A percentile compares a stretch with the other conserved stretches of the same genome.
Evolutionary conservation across 2,329 filamentous ascomycete species (phyloP).

Genomic region (Cytospora piceicola): DNA sequence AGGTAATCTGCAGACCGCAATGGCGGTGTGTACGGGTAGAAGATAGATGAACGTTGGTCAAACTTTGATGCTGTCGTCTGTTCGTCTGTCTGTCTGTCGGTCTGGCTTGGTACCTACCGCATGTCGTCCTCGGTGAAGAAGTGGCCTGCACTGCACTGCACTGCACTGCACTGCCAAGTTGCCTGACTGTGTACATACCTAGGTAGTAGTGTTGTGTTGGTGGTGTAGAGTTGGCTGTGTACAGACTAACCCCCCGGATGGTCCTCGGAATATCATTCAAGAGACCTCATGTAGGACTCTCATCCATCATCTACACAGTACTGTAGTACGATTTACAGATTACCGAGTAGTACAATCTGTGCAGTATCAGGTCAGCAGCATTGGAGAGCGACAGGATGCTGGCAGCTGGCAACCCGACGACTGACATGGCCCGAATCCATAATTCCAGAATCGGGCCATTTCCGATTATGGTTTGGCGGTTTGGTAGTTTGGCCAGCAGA

Average conservation of each 20-base stretch:
- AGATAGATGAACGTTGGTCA: slow-evolving; percentile 12
- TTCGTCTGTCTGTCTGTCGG: slow-evolving; percentile 10
- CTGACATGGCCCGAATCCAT: not conserved
- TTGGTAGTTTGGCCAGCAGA: not conserved
- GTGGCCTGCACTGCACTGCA: slow-evolving; percentile 8
- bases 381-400: not conserved
- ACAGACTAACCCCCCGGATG: not conserved
- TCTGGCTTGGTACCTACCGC: slow-evolving; percentile 14
- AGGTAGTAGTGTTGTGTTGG: no score
- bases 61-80: slow-evolving; percentile 2
- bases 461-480: not conserved
- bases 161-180: no score
- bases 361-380: not conserved
- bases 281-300: not conserved
- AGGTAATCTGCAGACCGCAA: slow-evolving; percentile 27
- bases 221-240: not conserved
- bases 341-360: not conserved
- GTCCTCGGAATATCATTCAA: not conserved
- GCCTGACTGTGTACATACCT: no score
- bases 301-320: not conserved
- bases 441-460: not conserved
- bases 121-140: slow-evolving; percentile 9
- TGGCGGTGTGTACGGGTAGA: slow-evolving; percentile 31
- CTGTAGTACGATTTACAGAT: not conserved
- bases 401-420: not conserved